Percentiles rank a stretch among this genome's conserved stretches.
Conservation (phyloP, 179 eudicot species). For the Monotropa hypopitys region DNA sequence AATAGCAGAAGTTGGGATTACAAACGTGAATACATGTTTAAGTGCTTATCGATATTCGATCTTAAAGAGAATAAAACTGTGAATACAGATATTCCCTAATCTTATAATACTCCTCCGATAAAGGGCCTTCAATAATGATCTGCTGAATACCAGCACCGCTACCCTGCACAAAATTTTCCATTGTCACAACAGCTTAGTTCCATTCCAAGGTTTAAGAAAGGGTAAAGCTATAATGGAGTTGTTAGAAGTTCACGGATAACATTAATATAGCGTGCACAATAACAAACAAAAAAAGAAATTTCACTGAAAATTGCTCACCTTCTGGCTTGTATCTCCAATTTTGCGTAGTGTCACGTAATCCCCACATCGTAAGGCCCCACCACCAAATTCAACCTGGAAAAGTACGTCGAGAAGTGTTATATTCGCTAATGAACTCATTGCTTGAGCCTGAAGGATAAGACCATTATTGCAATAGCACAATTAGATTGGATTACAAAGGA, state of each 20-base stretch:
- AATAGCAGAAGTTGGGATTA: too few relatives aligned
- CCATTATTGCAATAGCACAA: not conserved
- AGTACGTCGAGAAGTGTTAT: not conserved
- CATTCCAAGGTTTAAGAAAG: not conserved
- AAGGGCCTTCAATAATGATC: conserved; percentile 79
- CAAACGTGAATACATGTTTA: not conserved
- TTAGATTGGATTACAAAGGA: not conserved
- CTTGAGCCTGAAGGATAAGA: not conserved
- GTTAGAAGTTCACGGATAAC: not conserved
- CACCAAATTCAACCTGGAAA: conserved; percentile 75
- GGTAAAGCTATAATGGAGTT: not conserved
- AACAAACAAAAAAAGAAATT: not conserved
- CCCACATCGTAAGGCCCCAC: conserved; percentile 78
- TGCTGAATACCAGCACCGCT: conserved; percentile 70
- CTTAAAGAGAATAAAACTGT: conserved; percentile 62
- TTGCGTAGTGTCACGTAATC: conserved; percentile 73
- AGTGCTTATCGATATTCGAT: not conserved
- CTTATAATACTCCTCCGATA: conserved; percentile 72
- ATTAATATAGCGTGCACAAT: not conserved
- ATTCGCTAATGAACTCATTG: not conserved
- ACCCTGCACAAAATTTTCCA: conserved; percentile 36
- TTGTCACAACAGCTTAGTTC: not conserved
- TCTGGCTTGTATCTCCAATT: conserved; percentile 75
- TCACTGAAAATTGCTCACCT: conserved; percentile 29
- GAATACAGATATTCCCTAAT: conserved; percentile 68